Base-by-base conservation (phyloP, 306 rosid species). In the Purshia tridentata region DNA sequence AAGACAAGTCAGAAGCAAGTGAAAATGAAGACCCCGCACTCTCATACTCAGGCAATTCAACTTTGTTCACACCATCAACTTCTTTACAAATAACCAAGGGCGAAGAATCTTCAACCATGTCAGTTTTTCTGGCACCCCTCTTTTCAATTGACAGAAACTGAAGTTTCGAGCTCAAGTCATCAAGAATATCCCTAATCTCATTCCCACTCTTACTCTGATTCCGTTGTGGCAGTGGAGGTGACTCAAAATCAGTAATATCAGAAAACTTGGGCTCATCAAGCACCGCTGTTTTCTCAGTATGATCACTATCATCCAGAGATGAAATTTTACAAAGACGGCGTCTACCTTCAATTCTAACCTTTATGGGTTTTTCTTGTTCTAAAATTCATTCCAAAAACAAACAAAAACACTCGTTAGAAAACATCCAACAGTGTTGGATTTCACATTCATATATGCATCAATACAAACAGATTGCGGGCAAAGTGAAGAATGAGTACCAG, bases 271-370 rank as follows among this genome's bases (percentile, higher is more conserved):
- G 75, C 51, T 84, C 87, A 20, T 86, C 86, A 37, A 74, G 52
- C 4, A 39, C 83, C 37, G 3, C 69, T 48, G n/a, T 56, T 46
- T 82, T 67, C 20, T 72, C 80, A 14, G 54, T 13, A 50, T 3
- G 39, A 71, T 57, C 79, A 9, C 20, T 10, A 19, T 69, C 74
- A 0, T 75, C 87, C 19, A 64, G 51, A 19, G 81, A 42, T 13
- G 86, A 83, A 64, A 84, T 78, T 77, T 91, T 94, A 81, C 96
- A 93, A 9, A 93, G 89, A 47, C 97, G 97, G 46, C 97, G 94
- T 3, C 90, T 83, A 29, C 97, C 97, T 70, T 75, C 78, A 59
- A 89, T 79, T 73, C 84, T 88, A 74, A 89, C 87, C 89, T 88
- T 93, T 6, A 46, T 65, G 44, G 78, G 81, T 79, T 80, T 79